These are phyloP conservation scores for Xylaria polymorpha DNA, from an alignment of 2,329 filamentous ascomycete genomes.

Conservation along the genomic window DNA sequence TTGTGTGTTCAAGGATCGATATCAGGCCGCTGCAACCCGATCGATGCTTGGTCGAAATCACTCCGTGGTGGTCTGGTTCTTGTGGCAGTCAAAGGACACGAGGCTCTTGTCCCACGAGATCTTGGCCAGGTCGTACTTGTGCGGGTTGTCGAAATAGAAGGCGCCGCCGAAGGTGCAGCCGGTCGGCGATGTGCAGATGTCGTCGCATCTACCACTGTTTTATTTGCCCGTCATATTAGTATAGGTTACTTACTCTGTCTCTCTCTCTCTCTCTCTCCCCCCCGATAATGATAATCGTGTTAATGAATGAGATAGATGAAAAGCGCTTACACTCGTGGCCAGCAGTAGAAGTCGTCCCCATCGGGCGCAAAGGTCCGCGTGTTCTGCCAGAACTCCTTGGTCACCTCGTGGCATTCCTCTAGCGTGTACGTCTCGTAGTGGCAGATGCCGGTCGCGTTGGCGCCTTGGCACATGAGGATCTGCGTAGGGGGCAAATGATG, in stretches of 20 bases:
- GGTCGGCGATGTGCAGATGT: constrained; percentile 61
- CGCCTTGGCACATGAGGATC: constrained; percentile 63
- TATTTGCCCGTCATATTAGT: neutral
- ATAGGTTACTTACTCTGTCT: neutral
- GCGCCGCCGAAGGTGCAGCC: constrained; percentile 65
- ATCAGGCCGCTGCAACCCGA: neutral
- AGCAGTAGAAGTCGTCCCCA: constrained; percentile 61
- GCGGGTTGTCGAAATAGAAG: constrained; percentile 57
- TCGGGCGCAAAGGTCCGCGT: constrained; percentile 63
- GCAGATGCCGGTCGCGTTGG: constrained; percentile 62
- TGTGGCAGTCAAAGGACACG: constrained; percentile 53
- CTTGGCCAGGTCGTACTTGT: constrained; percentile 61
- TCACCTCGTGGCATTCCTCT: constrained; percentile 60
- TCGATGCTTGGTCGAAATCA: neutral
- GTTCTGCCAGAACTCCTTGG: constrained; percentile 55
- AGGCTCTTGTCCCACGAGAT: constrained; percentile 59
- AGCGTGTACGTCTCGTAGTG: constrained; percentile 57
- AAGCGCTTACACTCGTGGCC: constrained; percentile 53
- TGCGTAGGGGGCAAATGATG: too few relatives aligned
- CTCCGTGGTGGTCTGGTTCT: constrained; percentile 39
- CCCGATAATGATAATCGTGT: neutral
- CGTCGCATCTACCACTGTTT: constrained; percentile 54
- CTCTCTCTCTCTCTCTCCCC: too few relatives aligned
- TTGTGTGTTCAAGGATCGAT: neutral
- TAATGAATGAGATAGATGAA: neutral